A percentile compares a stretch with the other conserved stretches of the same genome.
Conservation (phyloP, 192 early-diverging fungal genomes). For the Mortierella antarctica region DNA sequence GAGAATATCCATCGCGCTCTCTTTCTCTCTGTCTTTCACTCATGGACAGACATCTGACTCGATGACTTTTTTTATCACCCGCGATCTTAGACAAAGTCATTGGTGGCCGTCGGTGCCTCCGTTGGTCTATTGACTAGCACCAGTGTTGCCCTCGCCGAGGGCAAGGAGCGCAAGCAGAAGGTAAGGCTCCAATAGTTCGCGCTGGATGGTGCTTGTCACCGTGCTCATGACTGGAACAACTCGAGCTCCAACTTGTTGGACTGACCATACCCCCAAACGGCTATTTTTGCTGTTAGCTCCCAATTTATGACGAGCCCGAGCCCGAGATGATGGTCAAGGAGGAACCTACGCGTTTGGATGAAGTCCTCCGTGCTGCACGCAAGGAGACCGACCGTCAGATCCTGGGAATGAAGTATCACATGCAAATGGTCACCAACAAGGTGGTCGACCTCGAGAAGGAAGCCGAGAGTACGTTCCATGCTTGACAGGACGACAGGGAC, state of each 20-base stretch:
- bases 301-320: conserved; percentile 49
- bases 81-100: conserved; percentile 31
- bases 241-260: neutral
- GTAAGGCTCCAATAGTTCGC: neutral
- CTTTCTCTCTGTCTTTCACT: neutral
- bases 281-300: conserved; percentile 14
- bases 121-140: conserved; percentile 36
- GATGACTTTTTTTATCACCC: neutral
- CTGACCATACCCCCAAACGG: no score
- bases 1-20: neutral
- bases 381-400: conserved; percentile 54
- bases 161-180: conserved; percentile 50
- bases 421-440: conserved; percentile 51
- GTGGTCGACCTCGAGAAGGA: conserved; percentile 53
- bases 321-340: conserved; percentile 55
- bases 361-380: conserved; percentile 44
- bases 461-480: conserved; percentile 33
- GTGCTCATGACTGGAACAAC: neutral
- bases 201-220: neutral
- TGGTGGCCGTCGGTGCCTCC: conserved; percentile 35
- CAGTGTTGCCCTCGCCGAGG: conserved; percentile 34
- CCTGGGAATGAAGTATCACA: conserved; percentile 51
- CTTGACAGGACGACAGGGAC: no score
- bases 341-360: conserved; percentile 51
- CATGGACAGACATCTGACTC: neutral